phyloP scores from a whole-genome alignment of 352 stramenopile species.

The Aphanomyces astaci region DNA sequence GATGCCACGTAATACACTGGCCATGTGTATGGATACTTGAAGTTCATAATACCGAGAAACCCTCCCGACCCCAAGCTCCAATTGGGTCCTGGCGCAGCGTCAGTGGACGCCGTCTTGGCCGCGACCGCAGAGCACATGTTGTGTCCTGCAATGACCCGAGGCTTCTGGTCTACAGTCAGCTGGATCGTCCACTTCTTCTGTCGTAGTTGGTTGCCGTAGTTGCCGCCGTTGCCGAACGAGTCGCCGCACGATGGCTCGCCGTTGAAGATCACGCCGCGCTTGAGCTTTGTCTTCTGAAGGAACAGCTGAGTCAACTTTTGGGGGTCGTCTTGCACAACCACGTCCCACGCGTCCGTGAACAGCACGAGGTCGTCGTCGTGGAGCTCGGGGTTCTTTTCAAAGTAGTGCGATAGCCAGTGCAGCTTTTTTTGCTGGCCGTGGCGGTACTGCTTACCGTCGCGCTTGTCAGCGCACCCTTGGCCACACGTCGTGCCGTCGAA shows the following conservation, averaged over 20 bases:
- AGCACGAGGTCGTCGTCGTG: slow-evolving; percentile 18
- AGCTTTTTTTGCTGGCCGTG: slow-evolving; percentile 14
- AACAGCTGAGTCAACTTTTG: background rate
- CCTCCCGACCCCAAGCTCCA: slow-evolving; percentile 21
- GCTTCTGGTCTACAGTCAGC: background rate
- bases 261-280: slow-evolving; percentile 21
- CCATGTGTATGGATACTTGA: too few relatives aligned
- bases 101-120: background rate
- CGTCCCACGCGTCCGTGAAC: slow-evolving; percentile 21
- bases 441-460: background rate
- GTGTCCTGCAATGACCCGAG: background rate
- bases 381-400: slow-evolving; percentile 7
- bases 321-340: background rate
- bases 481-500: slow-evolving; percentile 16
- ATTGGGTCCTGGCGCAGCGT: background rate
- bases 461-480: background rate
- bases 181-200: background rate
- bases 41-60: slow-evolving; percentile 10
- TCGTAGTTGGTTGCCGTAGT: slow-evolving; percentile 15
- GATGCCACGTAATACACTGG: background rate
- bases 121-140: slow-evolving; percentile 11
- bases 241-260: slow-evolving; percentile 15
- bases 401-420: slow-evolving; percentile 16
- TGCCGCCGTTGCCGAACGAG: background rate
- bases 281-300: background rate